Conservation (phyloP, 2,329 filamentous ascomycete genomes). For the Nannizzia gypsea region DNA sequence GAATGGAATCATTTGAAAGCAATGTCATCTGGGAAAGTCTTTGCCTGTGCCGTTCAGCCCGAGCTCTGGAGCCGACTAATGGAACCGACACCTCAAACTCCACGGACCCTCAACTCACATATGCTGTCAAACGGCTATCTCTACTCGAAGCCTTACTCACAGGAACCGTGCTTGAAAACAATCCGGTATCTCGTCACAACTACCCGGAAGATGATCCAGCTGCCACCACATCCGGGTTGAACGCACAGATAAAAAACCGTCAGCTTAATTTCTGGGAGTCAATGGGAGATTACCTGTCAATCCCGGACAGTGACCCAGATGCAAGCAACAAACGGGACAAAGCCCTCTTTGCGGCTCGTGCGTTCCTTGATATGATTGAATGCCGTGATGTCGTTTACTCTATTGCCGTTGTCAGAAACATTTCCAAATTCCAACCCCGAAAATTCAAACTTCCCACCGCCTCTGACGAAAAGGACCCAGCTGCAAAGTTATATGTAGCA, state of each 20-base stretch:
- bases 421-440: conserved; percentile 44
- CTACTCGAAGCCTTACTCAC: conserved; percentile 67
- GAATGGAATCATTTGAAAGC: conserved; percentile 44
- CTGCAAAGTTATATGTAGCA: conserved; percentile 55
- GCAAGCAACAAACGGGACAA: conserved; percentile 50
- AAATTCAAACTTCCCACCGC: conserved; percentile 47
- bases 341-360: conserved; percentile 53
- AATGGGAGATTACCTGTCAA: conserved; percentile 59
- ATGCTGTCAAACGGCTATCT: conserved; percentile 58
- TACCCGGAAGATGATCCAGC: conserved; percentile 13
- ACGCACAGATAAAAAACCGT: conserved; percentile 22
- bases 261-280: conserved; percentile 75
- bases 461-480: conserved; percentile 54
- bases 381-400: conserved; percentile 87
- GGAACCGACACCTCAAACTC: conserved; percentile 23
- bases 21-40: conserved; percentile 51
- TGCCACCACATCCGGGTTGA: conserved; percentile 7
- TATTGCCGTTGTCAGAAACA: conserved; percentile 65
- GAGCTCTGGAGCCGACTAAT: conserved; percentile 22
- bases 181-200: conserved; percentile 28
- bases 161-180: conserved; percentile 51
- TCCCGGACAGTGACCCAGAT: conserved; percentile 47
- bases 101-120: conserved; percentile 47
- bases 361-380: conserved; percentile 65
- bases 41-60: conserved; percentile 38